A percentile compares a stretch with the other conserved stretches of the same genome.
These are phyloP conservation scores for Xanthoconium purpureum DNA, from an alignment of 768 basidiomycete species.

Conservation along the genomic window DNA sequence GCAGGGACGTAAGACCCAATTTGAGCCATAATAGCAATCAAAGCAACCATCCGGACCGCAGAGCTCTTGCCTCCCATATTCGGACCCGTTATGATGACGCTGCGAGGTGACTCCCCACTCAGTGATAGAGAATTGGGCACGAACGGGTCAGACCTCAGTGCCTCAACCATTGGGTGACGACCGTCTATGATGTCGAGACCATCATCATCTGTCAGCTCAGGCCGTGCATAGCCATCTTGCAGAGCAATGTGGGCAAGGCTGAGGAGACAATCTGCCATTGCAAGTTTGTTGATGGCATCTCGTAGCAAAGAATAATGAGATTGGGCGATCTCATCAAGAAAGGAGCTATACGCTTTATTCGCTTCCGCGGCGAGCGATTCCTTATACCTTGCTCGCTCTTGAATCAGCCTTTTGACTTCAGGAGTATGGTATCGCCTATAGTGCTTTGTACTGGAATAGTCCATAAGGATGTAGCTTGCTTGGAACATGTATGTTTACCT, in stretches of 20 bases:
- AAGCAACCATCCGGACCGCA: slow-evolving; percentile 72
- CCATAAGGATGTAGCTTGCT: not conserved
- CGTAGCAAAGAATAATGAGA: slow-evolving; percentile 71
- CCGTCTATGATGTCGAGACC: slow-evolving; percentile 75
- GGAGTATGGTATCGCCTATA: slow-evolving; percentile 77
- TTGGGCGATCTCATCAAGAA: slow-evolving; percentile 65
- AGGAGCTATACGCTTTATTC: slow-evolving; percentile 59
- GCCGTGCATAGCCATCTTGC: slow-evolving; percentile 73
- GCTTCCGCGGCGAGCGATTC: slow-evolving; percentile 71
- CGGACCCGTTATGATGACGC: slow-evolving; percentile 78
- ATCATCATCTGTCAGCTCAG: slow-evolving; percentile 66
- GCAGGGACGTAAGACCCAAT: slow-evolving; percentile 95
- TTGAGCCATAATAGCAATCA: slow-evolving; percentile 75
- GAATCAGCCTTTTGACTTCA: slow-evolving; percentile 52
- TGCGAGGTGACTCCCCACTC: slow-evolving; percentile 49
- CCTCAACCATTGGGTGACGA: slow-evolving; percentile 91
- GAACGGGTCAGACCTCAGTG: slow-evolving; percentile 72
- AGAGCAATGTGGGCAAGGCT: slow-evolving; percentile 81
- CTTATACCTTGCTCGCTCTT: slow-evolving; percentile 70
- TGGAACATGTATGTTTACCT: slow-evolving; percentile 38
- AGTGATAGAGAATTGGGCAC: slow-evolving; percentile 79
- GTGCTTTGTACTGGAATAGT: slow-evolving; percentile 58
- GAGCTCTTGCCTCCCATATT: slow-evolving; percentile 91
- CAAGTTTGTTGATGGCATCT: slow-evolving; percentile 75
- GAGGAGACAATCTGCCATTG: slow-evolving; percentile 80